Evolutionary conservation across 352 stramenopile genomes (phyloP).

Genomic region (Pythium utonaiense): DNA sequence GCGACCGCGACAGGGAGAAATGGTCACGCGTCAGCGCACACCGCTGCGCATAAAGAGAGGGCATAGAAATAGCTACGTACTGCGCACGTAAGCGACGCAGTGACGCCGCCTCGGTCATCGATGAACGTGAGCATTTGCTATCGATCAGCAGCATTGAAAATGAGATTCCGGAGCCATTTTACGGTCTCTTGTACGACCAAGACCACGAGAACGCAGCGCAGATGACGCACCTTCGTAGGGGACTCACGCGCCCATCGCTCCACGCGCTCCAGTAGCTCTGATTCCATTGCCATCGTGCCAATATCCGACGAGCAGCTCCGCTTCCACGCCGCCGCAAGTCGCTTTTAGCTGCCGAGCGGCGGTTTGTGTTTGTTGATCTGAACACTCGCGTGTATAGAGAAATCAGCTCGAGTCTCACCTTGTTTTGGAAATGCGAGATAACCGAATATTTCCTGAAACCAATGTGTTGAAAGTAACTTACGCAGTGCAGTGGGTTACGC

Average conservation of each 20-base stretch:
- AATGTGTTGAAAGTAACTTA: background rate
- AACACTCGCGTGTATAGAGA: background rate
- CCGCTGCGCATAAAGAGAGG: too few species aligned
- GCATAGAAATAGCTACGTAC: constrained; percentile 36
- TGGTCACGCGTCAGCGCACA: background rate
- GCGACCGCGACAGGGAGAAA: background rate
- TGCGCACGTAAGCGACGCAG: constrained; percentile 46
- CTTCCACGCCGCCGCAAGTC: background rate
- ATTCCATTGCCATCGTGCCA: constrained; percentile 47
- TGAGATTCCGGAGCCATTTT: constrained; percentile 5
- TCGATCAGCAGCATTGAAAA: background rate
- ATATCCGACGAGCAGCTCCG: background rate
- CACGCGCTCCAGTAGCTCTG: constrained; percentile 65
- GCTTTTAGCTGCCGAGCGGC: background rate
- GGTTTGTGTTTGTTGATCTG: background rate
- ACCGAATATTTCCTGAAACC: background rate
- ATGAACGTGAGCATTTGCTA: constrained; percentile 78
- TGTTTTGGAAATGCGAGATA: background rate
- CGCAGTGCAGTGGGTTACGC: too few species aligned
- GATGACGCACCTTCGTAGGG: constrained; percentile 43
- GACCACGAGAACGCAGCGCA: background rate
- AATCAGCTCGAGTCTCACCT: background rate
- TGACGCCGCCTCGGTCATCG: constrained; percentile 59
- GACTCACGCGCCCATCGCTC: constrained; percentile 77
- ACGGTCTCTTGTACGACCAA: constrained; percentile 1